Base-by-base conservation (phyloP, 2,329 filamentous ascomycete genomes). In the Sporothrix sp. region DNA sequence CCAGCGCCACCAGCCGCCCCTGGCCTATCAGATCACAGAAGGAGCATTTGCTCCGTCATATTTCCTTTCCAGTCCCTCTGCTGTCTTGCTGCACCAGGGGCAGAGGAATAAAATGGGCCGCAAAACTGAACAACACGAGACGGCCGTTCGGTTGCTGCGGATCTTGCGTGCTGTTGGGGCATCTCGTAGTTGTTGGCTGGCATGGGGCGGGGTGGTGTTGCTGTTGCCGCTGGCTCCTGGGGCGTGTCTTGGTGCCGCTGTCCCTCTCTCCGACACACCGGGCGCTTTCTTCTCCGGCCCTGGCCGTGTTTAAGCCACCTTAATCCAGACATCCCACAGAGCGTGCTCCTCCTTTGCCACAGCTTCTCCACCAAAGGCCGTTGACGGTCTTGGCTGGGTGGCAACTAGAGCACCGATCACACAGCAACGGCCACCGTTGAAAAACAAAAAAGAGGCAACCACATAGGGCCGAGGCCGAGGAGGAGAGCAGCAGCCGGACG, bases 21-120 rank as follows among this genome's bases (percentile, higher is more conserved):
- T 52, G 27, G 47, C 53, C 55, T 55, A 57, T 57, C 51, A 54
- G 47, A 28, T n/a, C 21, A 10, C 4, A 14, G 20, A 49, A 51
- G 54, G 54, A 56, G 54, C 54, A 27, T 51, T 52, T 52, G 52
- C 54, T 56, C 54, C 54, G 55, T 50, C 23, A 13, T 16, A 35
- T 39, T n/a, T 40, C 37, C 25, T 20, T 7, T n/a, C 32, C 21
- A 14, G 27, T 49, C 18, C 32, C 45, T 20, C 8, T 11, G 7
- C 16, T 28, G 20, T 23, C 13, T 23, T 23, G 21, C 28, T 21
- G 30, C 30, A 18, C 4, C n/a, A 13, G 14, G n/a, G 28, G 11
- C 20, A 33, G 18, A 28, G 30, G 6, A 14, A 9, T 3, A 14
- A 39, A 16, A n/a, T 61, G 20, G 28, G 33, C 42, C 14, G 18